Conservation (phyloP, 805 yeast species). For the Komagataella mondaviorum region DNA sequence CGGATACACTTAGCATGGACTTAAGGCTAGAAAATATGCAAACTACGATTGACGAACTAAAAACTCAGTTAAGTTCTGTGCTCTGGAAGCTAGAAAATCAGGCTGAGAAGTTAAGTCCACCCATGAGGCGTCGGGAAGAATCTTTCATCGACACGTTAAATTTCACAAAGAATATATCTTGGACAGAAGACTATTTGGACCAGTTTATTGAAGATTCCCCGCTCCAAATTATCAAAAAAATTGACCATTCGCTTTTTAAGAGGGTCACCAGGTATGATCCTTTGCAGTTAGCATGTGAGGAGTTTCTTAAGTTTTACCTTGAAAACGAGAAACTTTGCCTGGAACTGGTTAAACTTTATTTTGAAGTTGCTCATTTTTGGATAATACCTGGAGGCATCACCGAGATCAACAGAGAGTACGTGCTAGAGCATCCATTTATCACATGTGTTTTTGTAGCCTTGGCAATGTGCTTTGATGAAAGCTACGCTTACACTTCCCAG, state of each 20-base stretch:
- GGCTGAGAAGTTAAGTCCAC: background rate
- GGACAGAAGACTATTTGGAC: constrained; percentile 3
- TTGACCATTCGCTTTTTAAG: constrained; percentile 14
- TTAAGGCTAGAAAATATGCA: constrained; percentile 5
- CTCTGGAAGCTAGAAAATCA: background rate
- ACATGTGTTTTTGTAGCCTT: constrained; percentile 38
- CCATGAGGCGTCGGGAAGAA: background rate
- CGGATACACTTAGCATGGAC: background rate
- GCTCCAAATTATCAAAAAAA: constrained; percentile 14
- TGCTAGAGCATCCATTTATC: constrained; percentile 36
- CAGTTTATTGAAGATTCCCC: constrained; percentile 12
- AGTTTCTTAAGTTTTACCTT: constrained; percentile 32
- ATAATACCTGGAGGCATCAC: constrained; percentile 50
- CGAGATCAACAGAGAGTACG: constrained; percentile 30
- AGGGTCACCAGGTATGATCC: constrained; percentile 15
- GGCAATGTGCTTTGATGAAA: constrained; percentile 44
- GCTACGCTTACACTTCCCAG: constrained; percentile 30
- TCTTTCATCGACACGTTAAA: background rate
- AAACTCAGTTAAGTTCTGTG: constrained; percentile 6
- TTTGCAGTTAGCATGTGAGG: constrained; percentile 21
- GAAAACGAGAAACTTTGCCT: constrained; percentile 28
- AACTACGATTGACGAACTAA: constrained; percentile 7
- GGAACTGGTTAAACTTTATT: constrained; percentile 29
- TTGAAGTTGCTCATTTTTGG: constrained; percentile 44
- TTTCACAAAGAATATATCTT: constrained; percentile 1